phyloP scores from a whole-genome alignment of 306 rosid genomes.

The Citrullus colocynthis region DNA sequence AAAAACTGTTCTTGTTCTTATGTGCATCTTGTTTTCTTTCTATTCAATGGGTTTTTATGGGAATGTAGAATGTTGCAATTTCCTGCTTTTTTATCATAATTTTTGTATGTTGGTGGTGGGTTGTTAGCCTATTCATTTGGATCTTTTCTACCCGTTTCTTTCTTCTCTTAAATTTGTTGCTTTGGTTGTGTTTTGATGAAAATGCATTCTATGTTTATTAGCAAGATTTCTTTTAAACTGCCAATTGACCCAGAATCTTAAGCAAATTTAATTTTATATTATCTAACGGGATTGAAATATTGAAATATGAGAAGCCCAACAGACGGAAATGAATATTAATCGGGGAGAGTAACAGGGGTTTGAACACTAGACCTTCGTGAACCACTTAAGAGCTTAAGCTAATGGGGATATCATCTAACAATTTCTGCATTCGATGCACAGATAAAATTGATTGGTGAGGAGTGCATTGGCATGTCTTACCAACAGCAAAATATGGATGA shows the following conservation, averaged over 20 bases:
- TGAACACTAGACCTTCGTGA: too few relatives aligned
- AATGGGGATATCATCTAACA: too few relatives aligned
- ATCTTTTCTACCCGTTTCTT: too few relatives aligned
- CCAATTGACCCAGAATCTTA: too few relatives aligned
- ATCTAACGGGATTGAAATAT: too few relatives aligned
- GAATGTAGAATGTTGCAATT: not conserved
- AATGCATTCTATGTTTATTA: not conserved
- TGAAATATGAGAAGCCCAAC: too few relatives aligned
- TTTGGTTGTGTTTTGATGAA: not conserved
- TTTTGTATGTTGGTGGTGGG: not conserved
- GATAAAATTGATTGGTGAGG: not conserved
- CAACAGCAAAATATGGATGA: slow-evolving; percentile 12
- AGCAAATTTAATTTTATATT: too few relatives aligned
- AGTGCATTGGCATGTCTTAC: not conserved
- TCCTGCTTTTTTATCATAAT: not conserved
- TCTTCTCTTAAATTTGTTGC: not conserved
- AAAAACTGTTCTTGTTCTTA: not conserved
- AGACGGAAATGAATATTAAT: too few relatives aligned
- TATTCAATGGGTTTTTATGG: not conserved
- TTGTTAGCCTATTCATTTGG: not conserved
- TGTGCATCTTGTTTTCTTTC: not conserved
- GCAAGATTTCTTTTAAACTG: not conserved
- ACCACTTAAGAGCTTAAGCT: too few relatives aligned
- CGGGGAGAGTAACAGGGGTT: too few relatives aligned
- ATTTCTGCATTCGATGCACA: not conserved